A percentile compares a stretch with the other conserved stretches of the same genome.
Evolutionary conservation across 495 filamentous ascomycete species (phyloP).

Genomic region (Oidiodendron maius): DNA sequence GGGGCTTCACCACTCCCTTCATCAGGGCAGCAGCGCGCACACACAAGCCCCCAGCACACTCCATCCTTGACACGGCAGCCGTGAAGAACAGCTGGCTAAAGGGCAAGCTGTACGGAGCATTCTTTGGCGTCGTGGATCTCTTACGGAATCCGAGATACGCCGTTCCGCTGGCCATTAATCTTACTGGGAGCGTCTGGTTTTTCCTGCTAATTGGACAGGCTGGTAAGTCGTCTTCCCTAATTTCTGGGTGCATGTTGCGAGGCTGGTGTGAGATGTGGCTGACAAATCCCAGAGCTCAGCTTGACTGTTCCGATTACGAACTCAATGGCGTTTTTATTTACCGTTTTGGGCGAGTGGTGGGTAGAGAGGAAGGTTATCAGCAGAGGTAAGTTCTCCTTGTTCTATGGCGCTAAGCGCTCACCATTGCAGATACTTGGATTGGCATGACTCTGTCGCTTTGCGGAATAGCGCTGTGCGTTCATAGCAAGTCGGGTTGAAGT

Average conservation of each 20-base stretch:
- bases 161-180: conserved; percentile 77
- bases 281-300: conserved; percentile 60
- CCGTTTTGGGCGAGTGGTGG: conserved; percentile 92
- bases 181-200: conserved; percentile 97
- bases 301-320: conserved; percentile 94
- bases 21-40: conserved; percentile 61
- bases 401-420: background rate
- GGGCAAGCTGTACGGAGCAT: conserved; percentile 46
- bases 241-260: conserved; percentile 1
- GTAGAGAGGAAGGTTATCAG: conserved; percentile 85
- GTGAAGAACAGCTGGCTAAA: conserved; percentile 45
- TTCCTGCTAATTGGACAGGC: conserved; percentile 91
- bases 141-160: conserved; percentile 77
- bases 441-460: conserved; percentile 76
- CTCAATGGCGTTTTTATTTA: conserved; percentile 90
- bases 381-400: conserved; percentile 43
- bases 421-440: conserved; percentile 69
- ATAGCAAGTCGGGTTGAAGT: conserved; percentile 41
- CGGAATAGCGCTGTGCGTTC: conserved; percentile 84
- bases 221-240: conserved; percentile 47
- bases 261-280: background rate
- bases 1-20: conserved; percentile 71
- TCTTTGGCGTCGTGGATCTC: conserved; percentile 73
- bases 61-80: conserved; percentile 32
- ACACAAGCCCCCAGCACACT: conserved; percentile 48